A percentile compares a stretch with the other conserved stretches of the same genome.
Evolutionary conservation across 805 yeast species (phyloP).

Genomic region (Candida arabinofermentans): DNA sequence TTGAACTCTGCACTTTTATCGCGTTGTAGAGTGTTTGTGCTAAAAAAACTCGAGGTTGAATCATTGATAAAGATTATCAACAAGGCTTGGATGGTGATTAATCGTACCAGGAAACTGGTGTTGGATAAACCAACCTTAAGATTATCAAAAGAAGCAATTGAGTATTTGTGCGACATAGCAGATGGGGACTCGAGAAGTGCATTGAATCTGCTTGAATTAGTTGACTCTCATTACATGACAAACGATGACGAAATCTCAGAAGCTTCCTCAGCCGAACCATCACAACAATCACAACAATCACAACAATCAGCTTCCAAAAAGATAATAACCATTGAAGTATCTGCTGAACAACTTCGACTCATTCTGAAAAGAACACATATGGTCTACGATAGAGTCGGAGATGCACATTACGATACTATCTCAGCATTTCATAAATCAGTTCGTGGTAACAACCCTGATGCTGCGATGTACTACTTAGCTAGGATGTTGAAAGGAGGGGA

Average conservation of each 20-base stretch:
- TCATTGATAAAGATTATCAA: slow-evolving; percentile 53
- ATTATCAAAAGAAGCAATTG: slow-evolving; percentile 52
- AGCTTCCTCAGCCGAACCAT: too few species aligned
- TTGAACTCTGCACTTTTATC: slow-evolving; percentile 79
- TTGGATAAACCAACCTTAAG: slow-evolving; percentile 46
- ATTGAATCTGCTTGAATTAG: slow-evolving; percentile 71
- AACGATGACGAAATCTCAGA: slow-evolving; percentile 1
- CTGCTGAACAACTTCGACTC: slow-evolving; percentile 35
- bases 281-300: too few species aligned
- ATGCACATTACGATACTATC: slow-evolving; percentile 89
- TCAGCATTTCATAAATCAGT: slow-evolving; percentile 94
- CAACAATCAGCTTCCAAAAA: slow-evolving; percentile 3
- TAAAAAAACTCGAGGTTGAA: slow-evolving; percentile 45
- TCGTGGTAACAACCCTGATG: slow-evolving; percentile 87
- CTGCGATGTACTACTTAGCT: slow-evolving; percentile 80
- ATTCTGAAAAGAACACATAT: slow-evolving; percentile 48
- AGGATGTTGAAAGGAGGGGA: slow-evolving; percentile 93
- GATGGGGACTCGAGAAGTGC: slow-evolving; percentile 91
- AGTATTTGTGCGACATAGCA: slow-evolving; percentile 66
- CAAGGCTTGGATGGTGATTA: slow-evolving; percentile 56
- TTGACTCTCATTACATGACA: slow-evolving; percentile 47
- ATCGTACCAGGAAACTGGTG: slow-evolving; percentile 54
- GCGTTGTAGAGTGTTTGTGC: slow-evolving; percentile 74
- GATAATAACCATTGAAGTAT: slow-evolving; percentile 32
- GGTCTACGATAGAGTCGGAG: slow-evolving; percentile 84